These are phyloP conservation scores for Claviceps paspali DNA, from an alignment of 2,329 filamentous ascomycete genomes.

Conservation along the genomic window DNA sequence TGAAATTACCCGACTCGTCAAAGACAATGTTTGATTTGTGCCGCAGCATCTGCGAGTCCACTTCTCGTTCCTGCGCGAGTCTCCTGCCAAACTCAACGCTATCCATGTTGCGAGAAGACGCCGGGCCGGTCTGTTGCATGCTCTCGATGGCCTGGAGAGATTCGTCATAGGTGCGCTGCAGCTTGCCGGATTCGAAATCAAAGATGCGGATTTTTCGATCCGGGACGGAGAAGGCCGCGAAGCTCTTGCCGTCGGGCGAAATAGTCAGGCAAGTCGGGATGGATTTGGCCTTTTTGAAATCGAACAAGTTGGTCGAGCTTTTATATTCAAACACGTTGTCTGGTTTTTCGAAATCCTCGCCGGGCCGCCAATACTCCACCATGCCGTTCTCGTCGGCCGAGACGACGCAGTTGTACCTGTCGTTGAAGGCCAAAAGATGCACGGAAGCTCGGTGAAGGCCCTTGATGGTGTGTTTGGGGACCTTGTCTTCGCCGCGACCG, in stretches of 20 bases:
- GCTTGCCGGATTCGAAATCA: constrained; percentile 76
- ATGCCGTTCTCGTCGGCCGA: constrained; percentile 83
- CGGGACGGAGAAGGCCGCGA: constrained; percentile 80
- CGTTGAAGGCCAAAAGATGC: constrained; percentile 77
- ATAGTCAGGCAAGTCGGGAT: constrained; percentile 68
- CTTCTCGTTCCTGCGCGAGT: constrained; percentile 70
- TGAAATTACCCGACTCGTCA: constrained; percentile 90
- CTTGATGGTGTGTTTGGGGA: constrained; percentile 62
- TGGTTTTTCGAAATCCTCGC: constrained; percentile 72
- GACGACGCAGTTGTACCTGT: constrained; percentile 74
- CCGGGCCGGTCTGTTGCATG: constrained; percentile 95
- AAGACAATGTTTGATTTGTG: constrained; percentile 77
- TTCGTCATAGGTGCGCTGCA: constrained; percentile 89
- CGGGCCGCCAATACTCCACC: constrained; percentile 91
- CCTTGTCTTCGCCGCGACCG: constrained; percentile 65
- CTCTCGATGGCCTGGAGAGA: constrained; percentile 77
- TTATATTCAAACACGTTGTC: constrained; percentile 86
- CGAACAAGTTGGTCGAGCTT: constrained; percentile 84
- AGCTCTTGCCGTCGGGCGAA: constrained; percentile 72
- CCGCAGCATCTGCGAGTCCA: constrained; percentile 54
- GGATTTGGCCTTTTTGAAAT: constrained; percentile 92
- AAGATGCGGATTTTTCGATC: constrained; percentile 89
- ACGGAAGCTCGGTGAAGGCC: constrained; percentile 72
- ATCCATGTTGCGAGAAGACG: constrained; percentile 65
- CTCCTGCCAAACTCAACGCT: constrained; percentile 84